A percentile compares a stretch with the other conserved stretches of the same genome.
phyloP scores from a whole-genome alignment of 2,329 filamentous ascomycete species.

The Penicillium sp. region DNA sequence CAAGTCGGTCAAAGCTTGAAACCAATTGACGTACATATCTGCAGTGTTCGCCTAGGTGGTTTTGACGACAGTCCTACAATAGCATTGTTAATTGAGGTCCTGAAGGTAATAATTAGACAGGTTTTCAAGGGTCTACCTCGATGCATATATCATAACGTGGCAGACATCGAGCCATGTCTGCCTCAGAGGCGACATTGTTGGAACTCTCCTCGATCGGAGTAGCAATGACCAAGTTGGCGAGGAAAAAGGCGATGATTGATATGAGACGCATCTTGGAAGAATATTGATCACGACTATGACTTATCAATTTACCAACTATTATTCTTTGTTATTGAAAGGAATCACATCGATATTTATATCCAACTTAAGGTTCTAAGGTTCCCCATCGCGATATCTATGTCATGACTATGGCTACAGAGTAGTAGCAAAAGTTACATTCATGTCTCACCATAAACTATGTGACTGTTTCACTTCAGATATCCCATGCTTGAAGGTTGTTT shows the following conservation, averaged over 20 bases:
- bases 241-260: background rate
- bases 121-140: background rate
- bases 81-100: background rate
- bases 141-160: constrained; percentile 5
- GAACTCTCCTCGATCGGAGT: background rate
- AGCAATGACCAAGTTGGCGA: constrained; percentile 9
- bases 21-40: background rate
- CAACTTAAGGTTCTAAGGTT: background rate
- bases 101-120: background rate
- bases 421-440: background rate
- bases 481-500: background rate
- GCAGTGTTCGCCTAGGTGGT: background rate
- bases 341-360: background rate
- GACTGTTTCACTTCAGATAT: background rate
- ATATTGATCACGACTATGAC: background rate
- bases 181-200: background rate
- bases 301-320: background rate
- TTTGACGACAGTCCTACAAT: background rate
- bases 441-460: background rate
- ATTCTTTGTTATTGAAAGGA: background rate
- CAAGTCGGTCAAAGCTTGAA: background rate
- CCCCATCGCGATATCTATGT: background rate
- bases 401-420: background rate
- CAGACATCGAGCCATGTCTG: background rate
- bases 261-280: constrained; percentile 5